Evolutionary conservation across 2,329 filamentous ascomycete genomes (phyloP).

Genomic region (Alternaria solani): DNA sequence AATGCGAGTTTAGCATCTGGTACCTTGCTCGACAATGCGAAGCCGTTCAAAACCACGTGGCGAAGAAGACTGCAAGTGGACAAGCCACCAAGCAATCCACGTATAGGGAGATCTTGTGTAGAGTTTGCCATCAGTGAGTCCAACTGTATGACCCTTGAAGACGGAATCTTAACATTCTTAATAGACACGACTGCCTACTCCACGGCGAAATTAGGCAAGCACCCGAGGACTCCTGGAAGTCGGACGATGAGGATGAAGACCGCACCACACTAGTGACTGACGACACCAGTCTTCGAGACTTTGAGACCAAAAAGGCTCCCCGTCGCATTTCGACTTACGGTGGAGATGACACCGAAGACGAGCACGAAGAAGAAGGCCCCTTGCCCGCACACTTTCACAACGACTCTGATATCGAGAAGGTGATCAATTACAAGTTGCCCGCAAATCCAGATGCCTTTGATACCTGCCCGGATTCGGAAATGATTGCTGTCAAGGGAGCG

Average conservation of each 20-base stretch:
- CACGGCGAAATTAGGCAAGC: constrained; percentile 53
- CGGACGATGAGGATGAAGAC: constrained; percentile 11
- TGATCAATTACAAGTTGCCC: constrained; percentile 36
- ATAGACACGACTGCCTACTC: constrained; percentile 50
- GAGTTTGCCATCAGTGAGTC: constrained; percentile 45
- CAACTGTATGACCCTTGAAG: background rate
- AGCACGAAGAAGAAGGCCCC: background rate
- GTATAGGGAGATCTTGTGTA: constrained; percentile 36
- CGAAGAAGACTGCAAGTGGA: constrained; percentile 10
- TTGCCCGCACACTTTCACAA: constrained; percentile 21
- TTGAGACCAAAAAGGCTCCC: background rate
- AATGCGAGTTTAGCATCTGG: constrained; percentile 52
- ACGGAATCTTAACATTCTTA: constrained; percentile 5
- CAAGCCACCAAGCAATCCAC: constrained; percentile 16
- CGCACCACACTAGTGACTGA: constrained; percentile 9
- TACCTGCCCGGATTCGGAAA: constrained; percentile 6
- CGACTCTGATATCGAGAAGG: constrained; percentile 32
- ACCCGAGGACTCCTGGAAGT: constrained; percentile 21
- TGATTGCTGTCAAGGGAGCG: background rate
- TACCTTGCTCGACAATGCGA: constrained; percentile 49
- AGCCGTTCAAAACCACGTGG: constrained; percentile 16
- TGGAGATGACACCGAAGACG: background rate
- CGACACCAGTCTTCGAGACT: constrained; percentile 6
- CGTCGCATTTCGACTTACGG: background rate
- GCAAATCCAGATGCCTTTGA: constrained; percentile 26